Evolutionary conservation across 1,284 basidiomycete genomes (phyloP), one percentile per base, ranked within the genome.

Genomic region (Ganoderma meredithae): DNA sequence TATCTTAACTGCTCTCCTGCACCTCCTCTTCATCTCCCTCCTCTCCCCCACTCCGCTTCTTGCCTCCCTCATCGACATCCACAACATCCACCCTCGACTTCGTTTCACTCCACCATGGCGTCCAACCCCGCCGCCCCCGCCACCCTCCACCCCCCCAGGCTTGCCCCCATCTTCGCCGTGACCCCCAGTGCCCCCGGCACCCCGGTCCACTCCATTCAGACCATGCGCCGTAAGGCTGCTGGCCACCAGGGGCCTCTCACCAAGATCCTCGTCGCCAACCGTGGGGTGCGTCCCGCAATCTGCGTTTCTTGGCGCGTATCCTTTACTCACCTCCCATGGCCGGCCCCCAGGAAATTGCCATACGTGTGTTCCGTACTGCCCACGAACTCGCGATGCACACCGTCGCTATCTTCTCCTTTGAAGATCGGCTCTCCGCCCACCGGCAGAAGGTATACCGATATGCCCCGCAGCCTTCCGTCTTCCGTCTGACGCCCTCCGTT

Each of bases 381-480:
- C 97, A 99, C 84, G 98, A 99, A 81, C 89, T 99, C 69, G 98
- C 97, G 43, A 98, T 99, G 96, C 95, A 97, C 80, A 98, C 97
- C 63, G 98, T 99, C 66, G 97, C 98, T 58, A 98, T 99, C 84
- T 99, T 95, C 86, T 98, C 96, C 19, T 93, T 88, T 79, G 98
- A 99, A 82, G 98, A 99, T 86, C 90, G 98, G 72, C 89, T 99
- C 84, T 95, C 91, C 67, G 97, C 98, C 55, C 98, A 99, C 85
- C 90, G 98, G 77, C 97, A 99, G 83, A 99, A 99, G 90, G 95
- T 91, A 73, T 33, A 81, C 67, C 43, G 22, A 53, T 59, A n/a
- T 39, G 25, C 60, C 60, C 40, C 39, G 59, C 62, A 53, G 27
- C 47, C 31, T 58, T 39, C 59, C 44, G 41, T 58, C 43, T n/a